A percentile compares a stretch with the other conserved stretches of the same genome.
Evolutionary conservation across 805 yeast genomes (phyloP).

Genomic region (Pichia nakasei): DNA sequence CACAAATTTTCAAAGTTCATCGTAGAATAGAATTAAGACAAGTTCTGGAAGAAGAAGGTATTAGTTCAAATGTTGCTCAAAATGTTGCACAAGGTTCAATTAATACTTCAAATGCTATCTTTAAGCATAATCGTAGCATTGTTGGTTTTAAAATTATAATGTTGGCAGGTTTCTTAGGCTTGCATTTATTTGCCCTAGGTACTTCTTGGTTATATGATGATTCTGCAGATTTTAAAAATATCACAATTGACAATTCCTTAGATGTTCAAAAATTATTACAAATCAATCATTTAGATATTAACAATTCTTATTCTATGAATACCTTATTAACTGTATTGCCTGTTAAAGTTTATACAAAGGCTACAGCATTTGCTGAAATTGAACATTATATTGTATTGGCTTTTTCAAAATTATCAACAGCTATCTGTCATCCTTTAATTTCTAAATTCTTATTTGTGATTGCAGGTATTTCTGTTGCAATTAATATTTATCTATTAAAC

Average conservation of each 20-base stretch:
- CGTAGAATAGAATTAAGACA: constrained; percentile 68
- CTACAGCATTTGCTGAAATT: constrained; percentile 43
- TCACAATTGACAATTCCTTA: constrained; percentile 16
- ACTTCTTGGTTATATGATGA: constrained; percentile 59
- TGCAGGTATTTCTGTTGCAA: constrained; percentile 65
- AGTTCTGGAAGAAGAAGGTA: constrained; percentile 89
- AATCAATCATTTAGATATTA: constrained; percentile 21
- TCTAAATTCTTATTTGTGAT: constrained; percentile 69
- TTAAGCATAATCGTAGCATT: constrained; percentile 34
- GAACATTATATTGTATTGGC: constrained; percentile 52
- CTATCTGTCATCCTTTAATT: constrained; percentile 72
- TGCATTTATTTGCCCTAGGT: constrained; percentile 63
- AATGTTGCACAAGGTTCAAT: constrained; percentile 42
- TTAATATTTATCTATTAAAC: constrained; percentile 78
- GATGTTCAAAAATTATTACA: constrained; percentile 32
- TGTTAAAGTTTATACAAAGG: constrained; percentile 49
- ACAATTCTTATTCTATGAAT: constrained; percentile 32
- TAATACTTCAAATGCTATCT: constrained; percentile 22
- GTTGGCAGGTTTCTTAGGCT: constrained; percentile 47
- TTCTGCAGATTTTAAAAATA: constrained; percentile 24
- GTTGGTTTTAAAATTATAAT: constrained; percentile 52
- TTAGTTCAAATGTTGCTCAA: constrained; percentile 64
- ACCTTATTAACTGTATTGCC: constrained; percentile 51
- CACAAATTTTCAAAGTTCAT: constrained; percentile 81
- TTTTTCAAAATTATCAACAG: constrained; percentile 49